Percentiles rank a stretch among this genome's conserved stretches.
Conservation (phyloP, 2,329 filamentous ascomycete species). For the Fusarium chaquense region DNA sequence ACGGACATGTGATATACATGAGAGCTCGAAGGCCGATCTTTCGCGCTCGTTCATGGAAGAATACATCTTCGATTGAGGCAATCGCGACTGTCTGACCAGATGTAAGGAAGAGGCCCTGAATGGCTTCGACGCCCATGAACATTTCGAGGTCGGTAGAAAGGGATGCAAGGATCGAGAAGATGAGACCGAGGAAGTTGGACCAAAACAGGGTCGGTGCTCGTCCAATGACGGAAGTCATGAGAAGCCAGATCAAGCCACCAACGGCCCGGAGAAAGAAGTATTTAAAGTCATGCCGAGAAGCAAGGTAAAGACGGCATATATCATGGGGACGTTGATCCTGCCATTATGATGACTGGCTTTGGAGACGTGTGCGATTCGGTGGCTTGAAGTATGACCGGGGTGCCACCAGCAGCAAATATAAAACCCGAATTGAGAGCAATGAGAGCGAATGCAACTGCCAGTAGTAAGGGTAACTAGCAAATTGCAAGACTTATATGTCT, state of each 20-base stretch:
- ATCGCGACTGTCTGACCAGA: no score
- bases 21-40: constrained; percentile 64
- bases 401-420: constrained; percentile 35
- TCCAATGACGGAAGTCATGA: constrained; percentile 36
- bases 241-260: constrained; percentile 36
- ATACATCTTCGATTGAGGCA: no score
- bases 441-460: not conserved
- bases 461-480: not conserved
- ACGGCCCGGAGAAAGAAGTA: constrained; percentile 17
- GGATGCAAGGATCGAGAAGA: no score
- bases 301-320: not conserved
- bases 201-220: constrained; percentile 39
- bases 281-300: not conserved
- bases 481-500: constrained; percentile 22
- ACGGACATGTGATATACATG: constrained; percentile 58
- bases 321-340: constrained; percentile 36
- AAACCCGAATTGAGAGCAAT: constrained; percentile 37
- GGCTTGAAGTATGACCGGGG: constrained; percentile 35
- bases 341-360: constrained; percentile 25
- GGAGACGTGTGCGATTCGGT: constrained; percentile 27
- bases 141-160: no score
- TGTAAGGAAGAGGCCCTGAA: no score
- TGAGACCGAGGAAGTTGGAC: not conserved
- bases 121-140: no score
- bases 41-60: constrained; percentile 47